Base-by-base conservation (phyloP, 768 basidiomycete species). In the Hypholoma sublateritium region DNA sequence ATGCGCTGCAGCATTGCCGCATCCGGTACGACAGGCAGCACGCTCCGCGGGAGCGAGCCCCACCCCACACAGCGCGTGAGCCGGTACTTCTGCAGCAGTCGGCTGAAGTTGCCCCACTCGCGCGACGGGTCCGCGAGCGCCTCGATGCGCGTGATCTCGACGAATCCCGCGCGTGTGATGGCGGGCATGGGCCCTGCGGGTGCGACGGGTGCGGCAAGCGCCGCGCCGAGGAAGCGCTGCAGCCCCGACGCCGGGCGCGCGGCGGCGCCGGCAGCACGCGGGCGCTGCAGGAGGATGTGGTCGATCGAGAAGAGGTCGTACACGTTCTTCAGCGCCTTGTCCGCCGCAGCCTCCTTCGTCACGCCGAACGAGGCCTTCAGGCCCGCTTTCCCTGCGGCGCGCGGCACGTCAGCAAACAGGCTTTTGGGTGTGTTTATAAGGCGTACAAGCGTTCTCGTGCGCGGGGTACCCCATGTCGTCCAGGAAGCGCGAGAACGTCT, bases 291-390 rank as follows among this genome's bases (percentile, higher is more conserved):
- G n/a, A 59, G 50, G 8, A 59, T 35, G 43, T 59, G 54, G 8
- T 59, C 58, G 16, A 59, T 59, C 5, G 58, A 59, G 28, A 59
- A 59, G 9, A 59, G 58, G 35, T 59, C 58, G 12, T 25, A 59
- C 1, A 44, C 53, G 24, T 56, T 59, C 50, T 59, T 59, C 24
- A 59, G 58, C 5, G 49, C 16, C 37, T 55, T 59, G 39, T 59
- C 54, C 3, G 58, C 58, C 34, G 28, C 56, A 3, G 58, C 47
- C 37, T 59, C 58, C 39, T 55, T 55, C 17, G 58, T 56, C 12
- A 47, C 12, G 11, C 32, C 49, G 17, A 56, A 51, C 6, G 43
- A 47, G 2, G 49, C 53, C 13, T 56, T 43, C 12, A 59, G 21
- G 5, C 53, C 58, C 11, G 28, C 11, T 43, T 55, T 59, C 58